Evolutionary conservation across 257 asterid genomes (phyloP).

Genomic region (Cynanchum wilfordii): DNA sequence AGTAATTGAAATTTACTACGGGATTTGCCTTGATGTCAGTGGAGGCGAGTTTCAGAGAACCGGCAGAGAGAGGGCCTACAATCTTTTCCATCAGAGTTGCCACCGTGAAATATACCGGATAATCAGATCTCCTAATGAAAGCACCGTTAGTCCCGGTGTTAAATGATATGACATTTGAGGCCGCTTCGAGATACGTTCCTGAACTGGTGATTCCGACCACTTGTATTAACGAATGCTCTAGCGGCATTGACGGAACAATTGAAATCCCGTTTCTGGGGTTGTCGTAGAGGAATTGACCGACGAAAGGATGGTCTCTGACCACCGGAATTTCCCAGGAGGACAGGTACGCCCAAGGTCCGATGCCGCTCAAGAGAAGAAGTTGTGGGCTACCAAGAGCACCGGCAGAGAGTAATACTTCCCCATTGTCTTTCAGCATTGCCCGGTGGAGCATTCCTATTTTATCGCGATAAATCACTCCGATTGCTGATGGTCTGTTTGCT

Average conservation of each 20-base stretch:
- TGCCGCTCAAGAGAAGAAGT: conserved; percentile 72
- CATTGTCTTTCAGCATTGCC: conserved; percentile 57
- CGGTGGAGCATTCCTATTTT: conserved; percentile 51
- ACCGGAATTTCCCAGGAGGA: conserved; percentile 90
- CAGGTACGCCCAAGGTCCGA: conserved; percentile 76
- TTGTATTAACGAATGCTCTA: conserved; percentile 80
- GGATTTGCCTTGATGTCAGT: conserved; percentile 70
- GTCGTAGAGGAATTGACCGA: conserved; percentile 73
- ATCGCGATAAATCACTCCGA: conserved; percentile 71
- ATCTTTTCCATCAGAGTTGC: conserved; percentile 91
- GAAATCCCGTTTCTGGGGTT: conserved; percentile 95
- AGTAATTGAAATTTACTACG: conserved; percentile 68
- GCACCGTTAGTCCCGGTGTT: conserved; percentile 47
- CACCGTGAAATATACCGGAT: conserved; percentile 58
- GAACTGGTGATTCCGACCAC: conserved; percentile 70
- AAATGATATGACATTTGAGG: conserved; percentile 76
- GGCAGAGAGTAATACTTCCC: conserved; percentile 73
- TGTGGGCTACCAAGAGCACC: conserved; percentile 95
- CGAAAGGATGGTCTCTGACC: conserved; percentile 56
- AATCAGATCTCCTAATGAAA: conserved; percentile 36
- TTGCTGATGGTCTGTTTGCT: conserved; percentile 31
- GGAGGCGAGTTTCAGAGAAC: conserved; percentile 69
- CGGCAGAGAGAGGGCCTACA: conserved; percentile 63
- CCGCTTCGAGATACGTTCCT: conserved; percentile 79
- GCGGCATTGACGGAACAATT: conserved; percentile 59